phyloP scores from a whole-genome alignment of 1,139 yeast genomes.

The Entelexis paramagnoliae region DNA sequence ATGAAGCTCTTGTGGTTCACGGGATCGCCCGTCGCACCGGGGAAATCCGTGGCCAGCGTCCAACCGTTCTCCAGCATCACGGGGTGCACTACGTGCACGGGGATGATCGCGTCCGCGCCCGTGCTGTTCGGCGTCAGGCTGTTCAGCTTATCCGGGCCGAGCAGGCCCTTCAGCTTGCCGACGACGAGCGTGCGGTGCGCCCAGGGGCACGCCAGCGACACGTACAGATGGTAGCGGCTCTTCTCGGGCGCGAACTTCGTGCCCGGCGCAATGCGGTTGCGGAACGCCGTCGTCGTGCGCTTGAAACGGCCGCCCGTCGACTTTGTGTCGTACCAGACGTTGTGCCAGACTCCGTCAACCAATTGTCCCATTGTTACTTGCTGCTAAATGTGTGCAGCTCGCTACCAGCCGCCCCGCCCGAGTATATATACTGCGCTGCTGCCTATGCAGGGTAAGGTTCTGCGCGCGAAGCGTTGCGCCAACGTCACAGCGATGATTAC shows the following conservation, averaged over 20 bases:
- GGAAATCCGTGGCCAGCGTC: conserved; percentile 54
- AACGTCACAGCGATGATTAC: neutral
- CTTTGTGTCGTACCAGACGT: conserved; percentile 26
- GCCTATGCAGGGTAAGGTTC: neutral
- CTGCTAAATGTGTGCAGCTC: neutral
- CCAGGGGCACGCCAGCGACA: conserved; percentile 84
- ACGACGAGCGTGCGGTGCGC: conserved; percentile 80
- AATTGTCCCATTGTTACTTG: conserved; percentile 22
- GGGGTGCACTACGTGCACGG: conserved; percentile 77
- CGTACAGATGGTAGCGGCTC: conserved; percentile 79
- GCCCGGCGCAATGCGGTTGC: conserved; percentile 22
- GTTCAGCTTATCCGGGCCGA: conserved; percentile 30
- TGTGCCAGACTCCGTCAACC: conserved; percentile 25
- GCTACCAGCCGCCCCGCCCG: neutral
- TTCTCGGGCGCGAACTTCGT: conserved; percentile 54
- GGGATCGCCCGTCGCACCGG: conserved; percentile 57
- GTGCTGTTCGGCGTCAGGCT: conserved; percentile 8
- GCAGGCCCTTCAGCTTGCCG: conserved; percentile 67
- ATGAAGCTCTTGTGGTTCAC: conserved; percentile 52
- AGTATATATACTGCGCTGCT: neutral
- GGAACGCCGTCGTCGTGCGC: conserved; percentile 23
- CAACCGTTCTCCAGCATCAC: conserved; percentile 77
- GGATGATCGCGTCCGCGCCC: conserved; percentile 25
- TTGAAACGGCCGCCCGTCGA: conserved; percentile 24
- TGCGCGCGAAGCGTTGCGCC: neutral